Evolutionary conservation across 2,329 filamentous ascomycete species (phyloP).

Genomic region (Calonectria pteridis): DNA sequence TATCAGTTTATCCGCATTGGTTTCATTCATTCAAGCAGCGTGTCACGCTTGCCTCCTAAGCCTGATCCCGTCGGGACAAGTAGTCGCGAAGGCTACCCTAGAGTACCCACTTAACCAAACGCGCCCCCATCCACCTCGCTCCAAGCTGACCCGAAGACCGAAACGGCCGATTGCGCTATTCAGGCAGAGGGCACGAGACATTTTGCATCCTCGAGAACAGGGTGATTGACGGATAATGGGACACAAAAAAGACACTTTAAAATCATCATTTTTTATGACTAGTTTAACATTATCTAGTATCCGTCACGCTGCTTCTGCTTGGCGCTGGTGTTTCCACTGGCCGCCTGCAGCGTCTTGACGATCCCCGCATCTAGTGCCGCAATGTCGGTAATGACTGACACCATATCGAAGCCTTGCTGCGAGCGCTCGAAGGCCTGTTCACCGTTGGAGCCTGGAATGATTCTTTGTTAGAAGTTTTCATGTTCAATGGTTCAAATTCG

Average conservation of each 20-base stretch:
- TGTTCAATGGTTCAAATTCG: not conserved
- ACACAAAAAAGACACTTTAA: not conserved
- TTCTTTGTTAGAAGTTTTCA: not conserved
- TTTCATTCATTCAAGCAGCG: too few relatives aligned
- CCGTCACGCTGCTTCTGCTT: constrained; percentile 3
- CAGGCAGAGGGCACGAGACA: not conserved
- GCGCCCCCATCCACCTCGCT: not conserved
- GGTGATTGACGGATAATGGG: not conserved
- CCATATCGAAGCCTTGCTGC: constrained; percentile 25
- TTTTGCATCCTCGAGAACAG: not conserved
- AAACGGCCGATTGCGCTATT: not conserved
- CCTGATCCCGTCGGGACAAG: not conserved
- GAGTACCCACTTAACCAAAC: not conserved
- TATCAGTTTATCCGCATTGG: too few relatives aligned
- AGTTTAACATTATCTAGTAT: constrained; percentile 3
- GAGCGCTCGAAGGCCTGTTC: constrained; percentile 9
- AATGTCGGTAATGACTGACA: constrained; percentile 17
- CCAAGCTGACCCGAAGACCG: not conserved
- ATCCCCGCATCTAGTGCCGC: constrained; percentile 6
- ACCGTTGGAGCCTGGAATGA: constrained; percentile 4
- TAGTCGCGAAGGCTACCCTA: not conserved
- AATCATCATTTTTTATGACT: not conserved
- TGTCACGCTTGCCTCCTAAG: too few relatives aligned
- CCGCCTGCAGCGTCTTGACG: not conserved
- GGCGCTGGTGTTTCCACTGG: not conserved